Evolutionary conservation across 805 yeast species (phyloP), one percentile per base, ranked within the genome.

Genomic region (Candida ovalis): DNA sequence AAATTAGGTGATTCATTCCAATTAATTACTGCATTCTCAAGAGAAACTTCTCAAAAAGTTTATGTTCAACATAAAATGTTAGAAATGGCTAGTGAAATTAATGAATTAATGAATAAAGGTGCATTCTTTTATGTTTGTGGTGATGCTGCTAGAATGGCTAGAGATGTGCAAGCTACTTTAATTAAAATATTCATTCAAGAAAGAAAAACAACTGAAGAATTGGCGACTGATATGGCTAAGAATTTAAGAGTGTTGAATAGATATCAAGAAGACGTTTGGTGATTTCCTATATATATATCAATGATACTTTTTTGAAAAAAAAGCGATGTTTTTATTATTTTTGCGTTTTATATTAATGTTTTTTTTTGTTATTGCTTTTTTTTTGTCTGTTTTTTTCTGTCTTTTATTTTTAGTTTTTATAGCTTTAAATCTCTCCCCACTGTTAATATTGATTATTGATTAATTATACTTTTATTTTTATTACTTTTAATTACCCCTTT

Each of bases 251-350:
- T 88, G 23, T 84, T 86, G 58, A 92, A 91, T 65, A 81, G 85
- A 69, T 92, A 90, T 68, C 99, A 92, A 72, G 98, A 94, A 71
- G 99, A 92, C 75, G 96, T 92, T 13, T 92, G 99, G 99, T 92
- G 73, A 71, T 7, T 22, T 13, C 18, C 7, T 30, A 35, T 35
- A n/a, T n/a, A n/a, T n/a, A n/a, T n/a, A n/a, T n/a, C n/a, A n/a
- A n/a, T n/a, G n/a, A n/a, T n/a, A n/a, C n/a, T n/a, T n/a, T n/a
- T n/a, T n/a, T n/a, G n/a, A n/a, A 35, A 35, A 35, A 35, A n/a
- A 17, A 17, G 35, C 15, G 15, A 15, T 17, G 12, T 30, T 30
- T 30, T 15, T 30, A 4, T 30, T 12, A 17, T 30, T 30, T 30
- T 30, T 30, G n/a, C n/a, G n/a, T 30, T 30, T 8, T 10, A 7